A percentile compares a stretch with the other conserved stretches of the same genome.
Evolutionary conservation across 768 basidiomycete genomes (phyloP).

Genomic region (Leccinum aurantiacum): DNA sequence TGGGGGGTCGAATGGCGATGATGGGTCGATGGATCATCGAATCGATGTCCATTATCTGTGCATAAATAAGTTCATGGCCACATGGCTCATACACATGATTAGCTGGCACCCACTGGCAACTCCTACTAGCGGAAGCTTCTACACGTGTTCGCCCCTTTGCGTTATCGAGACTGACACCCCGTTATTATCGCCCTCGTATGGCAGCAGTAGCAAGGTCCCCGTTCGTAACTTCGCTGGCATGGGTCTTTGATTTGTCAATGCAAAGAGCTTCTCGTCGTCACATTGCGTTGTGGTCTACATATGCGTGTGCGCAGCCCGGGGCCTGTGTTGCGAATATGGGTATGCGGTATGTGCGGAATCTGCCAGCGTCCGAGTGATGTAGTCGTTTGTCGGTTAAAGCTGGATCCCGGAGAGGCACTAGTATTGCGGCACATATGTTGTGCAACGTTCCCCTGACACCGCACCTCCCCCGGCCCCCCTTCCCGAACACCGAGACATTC

Average conservation of each 20-base stretch:
- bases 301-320: neutral
- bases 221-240: neutral
- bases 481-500: neutral
- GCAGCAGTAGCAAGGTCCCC: neutral
- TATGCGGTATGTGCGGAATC: neutral
- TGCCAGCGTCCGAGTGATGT: neutral
- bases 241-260: neutral
- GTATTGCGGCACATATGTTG: too few relatives aligned
- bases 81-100: neutral
- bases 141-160: neutral
- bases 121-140: too few relatives aligned
- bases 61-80: neutral
- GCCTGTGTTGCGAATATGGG: neutral
- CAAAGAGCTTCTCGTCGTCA: neutral
- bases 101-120: too few relatives aligned
- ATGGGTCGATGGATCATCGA: neutral
- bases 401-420: neutral
- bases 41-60: neutral
- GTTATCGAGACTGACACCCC: neutral
- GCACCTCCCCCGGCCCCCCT: neutral
- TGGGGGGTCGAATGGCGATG: neutral
- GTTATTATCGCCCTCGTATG: neutral
- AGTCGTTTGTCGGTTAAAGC: neutral
- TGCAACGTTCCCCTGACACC: neutral
- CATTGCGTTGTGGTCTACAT: neutral